phyloP scores from a whole-genome alignment of 2,329 filamentous ascomycete species.

The Graphium sp. region DNA sequence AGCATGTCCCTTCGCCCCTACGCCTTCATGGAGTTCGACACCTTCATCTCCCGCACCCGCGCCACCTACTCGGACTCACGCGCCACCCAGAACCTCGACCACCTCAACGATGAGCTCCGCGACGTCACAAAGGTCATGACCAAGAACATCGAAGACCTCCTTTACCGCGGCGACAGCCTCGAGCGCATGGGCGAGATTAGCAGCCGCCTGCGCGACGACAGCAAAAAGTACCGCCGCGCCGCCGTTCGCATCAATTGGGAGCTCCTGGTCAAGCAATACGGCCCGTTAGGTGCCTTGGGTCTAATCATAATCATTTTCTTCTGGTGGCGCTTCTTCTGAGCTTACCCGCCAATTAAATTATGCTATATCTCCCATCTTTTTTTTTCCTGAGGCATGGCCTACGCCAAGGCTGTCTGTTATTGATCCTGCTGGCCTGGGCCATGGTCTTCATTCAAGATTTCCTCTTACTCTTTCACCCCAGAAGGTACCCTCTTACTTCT shows the following conservation, averaged over 20 bases:
- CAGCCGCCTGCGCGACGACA: constrained; percentile 73
- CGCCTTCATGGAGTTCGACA: constrained; percentile 96
- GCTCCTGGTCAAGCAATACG: constrained; percentile 88
- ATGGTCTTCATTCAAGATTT: too few species aligned
- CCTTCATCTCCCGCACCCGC: constrained; percentile 85
- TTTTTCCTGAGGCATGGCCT: too few species aligned
- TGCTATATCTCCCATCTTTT: too few species aligned
- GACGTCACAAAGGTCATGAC: constrained; percentile 99
- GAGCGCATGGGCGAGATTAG: constrained; percentile 97
- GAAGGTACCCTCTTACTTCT: too few species aligned
- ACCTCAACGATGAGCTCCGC: constrained; percentile 89
- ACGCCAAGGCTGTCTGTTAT: too few species aligned
- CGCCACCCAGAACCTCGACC: constrained; percentile 82
- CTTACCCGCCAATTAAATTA: too few species aligned
- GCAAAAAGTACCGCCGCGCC: constrained; percentile 81
- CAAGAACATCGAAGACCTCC: constrained; percentile 95
- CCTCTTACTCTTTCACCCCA: too few species aligned
- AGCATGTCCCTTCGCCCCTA: constrained; percentile 69
- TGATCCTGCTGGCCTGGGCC: too few species aligned
- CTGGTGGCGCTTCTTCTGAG: constrained; percentile 81
- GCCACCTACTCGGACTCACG: constrained; percentile 87
- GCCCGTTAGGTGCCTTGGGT: constrained; percentile 67
- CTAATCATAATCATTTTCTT: constrained; percentile 75
- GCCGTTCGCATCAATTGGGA: constrained; percentile 98
- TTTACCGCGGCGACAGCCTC: constrained; percentile 86